These are phyloP conservation scores for Pythium oligandrum DNA, from an alignment of 352 stramenopile species.

Conservation along the genomic window DNA sequence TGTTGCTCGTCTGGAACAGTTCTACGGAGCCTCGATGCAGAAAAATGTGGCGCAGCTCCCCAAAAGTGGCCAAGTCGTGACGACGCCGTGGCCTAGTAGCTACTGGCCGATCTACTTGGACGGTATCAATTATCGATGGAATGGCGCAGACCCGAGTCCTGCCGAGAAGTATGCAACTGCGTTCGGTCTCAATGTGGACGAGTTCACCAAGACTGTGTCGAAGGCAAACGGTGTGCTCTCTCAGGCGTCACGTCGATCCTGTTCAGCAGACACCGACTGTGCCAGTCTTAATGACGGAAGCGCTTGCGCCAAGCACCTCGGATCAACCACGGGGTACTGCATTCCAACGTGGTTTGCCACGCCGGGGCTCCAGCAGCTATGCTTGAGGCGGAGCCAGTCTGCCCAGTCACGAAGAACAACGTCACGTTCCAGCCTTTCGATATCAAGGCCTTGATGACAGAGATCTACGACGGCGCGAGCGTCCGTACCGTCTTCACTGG, in stretches of 20 bases:
- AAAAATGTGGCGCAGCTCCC: constrained; percentile 6
- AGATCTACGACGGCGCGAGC: constrained; percentile 18
- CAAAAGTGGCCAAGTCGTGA: not conserved
- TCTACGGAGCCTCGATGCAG: constrained; percentile 11
- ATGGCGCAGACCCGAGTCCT: constrained; percentile 1
- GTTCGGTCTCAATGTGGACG: constrained; percentile 6
- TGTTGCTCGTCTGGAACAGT: constrained; percentile 8
- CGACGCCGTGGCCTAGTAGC: constrained; percentile 43
- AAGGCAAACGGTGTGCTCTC: constrained; percentile 10
- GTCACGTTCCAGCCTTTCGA: constrained; percentile 20
- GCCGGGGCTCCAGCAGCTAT: constrained; percentile 20
- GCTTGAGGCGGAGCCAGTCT: constrained; percentile 12
- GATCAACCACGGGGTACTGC: constrained; percentile 7
- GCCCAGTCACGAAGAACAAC: constrained; percentile 10
- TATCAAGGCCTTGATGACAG: constrained; percentile 17
- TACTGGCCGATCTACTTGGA: constrained; percentile 67
- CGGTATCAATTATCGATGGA: constrained; percentile 59
- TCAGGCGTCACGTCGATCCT: not conserved
- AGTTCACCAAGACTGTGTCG: constrained; percentile 7
- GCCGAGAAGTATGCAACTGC: constrained; percentile 13
- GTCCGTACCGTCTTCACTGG: constrained; percentile 12
- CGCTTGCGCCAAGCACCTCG: constrained; percentile 13
- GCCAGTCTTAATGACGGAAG: constrained; percentile 8
- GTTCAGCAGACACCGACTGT: constrained; percentile 5
- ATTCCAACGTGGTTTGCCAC: constrained; percentile 22